phyloP scores from a whole-genome alignment of 2,329 filamentous ascomycete species.

The Trichoderma sp. region DNA sequence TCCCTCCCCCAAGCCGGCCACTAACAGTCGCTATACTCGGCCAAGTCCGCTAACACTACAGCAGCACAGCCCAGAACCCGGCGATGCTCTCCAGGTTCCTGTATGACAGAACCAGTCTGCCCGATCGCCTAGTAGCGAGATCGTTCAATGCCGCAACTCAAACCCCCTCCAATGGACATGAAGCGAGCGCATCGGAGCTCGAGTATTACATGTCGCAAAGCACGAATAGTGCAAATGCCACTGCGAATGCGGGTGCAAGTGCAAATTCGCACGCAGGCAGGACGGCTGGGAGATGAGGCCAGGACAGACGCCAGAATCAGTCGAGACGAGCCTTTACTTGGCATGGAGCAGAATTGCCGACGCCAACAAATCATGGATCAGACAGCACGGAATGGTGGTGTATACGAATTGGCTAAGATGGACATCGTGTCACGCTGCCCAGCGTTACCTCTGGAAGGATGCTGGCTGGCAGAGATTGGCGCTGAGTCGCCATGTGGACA shows the following conservation, averaged over 20 bases:
- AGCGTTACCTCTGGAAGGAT: neutral
- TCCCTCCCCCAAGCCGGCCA: conserved; percentile 1
- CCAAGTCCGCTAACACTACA: conserved; percentile 23
- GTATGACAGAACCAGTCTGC: conserved; percentile 17
- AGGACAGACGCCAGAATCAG: neutral
- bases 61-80: conserved; percentile 16
- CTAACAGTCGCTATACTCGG: conserved; percentile 10
- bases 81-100: conserved; percentile 22
- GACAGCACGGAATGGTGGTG: neutral
- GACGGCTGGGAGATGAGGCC: neutral
- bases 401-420: neutral
- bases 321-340: neutral
- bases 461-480: neutral
- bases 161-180: neutral
- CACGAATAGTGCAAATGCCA: neutral
- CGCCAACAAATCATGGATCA: neutral
- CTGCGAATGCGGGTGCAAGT: neutral
- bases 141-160: conserved; percentile 9
- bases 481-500: neutral
- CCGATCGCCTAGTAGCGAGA: conserved; percentile 27
- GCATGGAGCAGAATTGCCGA: neutral
- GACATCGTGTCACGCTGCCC: neutral
- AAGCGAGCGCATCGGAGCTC: conserved; percentile 2
- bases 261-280: neutral
- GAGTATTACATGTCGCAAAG: conserved; percentile 18